Evolutionary conservation across 169 alveolate genomes (phyloP), one percentile per base, ranked within the genome.

Genomic region (Plasmodium billcollinsi): DNA sequence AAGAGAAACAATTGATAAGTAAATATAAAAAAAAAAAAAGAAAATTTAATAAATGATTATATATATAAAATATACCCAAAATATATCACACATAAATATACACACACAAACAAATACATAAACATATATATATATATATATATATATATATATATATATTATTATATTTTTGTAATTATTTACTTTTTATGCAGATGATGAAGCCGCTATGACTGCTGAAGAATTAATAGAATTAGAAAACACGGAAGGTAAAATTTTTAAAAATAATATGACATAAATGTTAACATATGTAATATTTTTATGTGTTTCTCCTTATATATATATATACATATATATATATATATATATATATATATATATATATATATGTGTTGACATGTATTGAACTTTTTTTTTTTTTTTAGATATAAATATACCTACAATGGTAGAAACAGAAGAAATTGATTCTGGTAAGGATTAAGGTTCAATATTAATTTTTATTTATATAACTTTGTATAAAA

Each of bases 351-450:
- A 29, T 29, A 2, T 33, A 33, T 33, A n/a, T n/a, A n/a, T n/a
- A n/a, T n/a, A n/a, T n/a, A n/a, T n/a, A n/a, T n/a, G n/a, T n/a
- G 43, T 52, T n/a, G n/a, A 52, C 6, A 52, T 52, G 18, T 52
- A 52, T 52, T 26, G 0, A 2, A 63, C 26, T 12, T 24, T 63
- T 24, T 63, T 7, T 20, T 63, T 63, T 63, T 65, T 56, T 54
- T 73, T 11, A 54, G 71, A 73, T 3, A 11, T 24, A 26, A 50
- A 26, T 11, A 29, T 14, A 47, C 76, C 90, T 9, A 54, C 70
- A 6, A 69, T 80, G 20, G 65, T 58, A 5, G 85, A 80, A 80
- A 69, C 83, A 52, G 73, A 69, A 15, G 85, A 80, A 56, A 26
- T 39, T 5, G 73, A 80, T 80, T 45, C 15, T 56, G 85, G 72